phyloP scores from a whole-genome alignment of 805 yeast species.

The Pichia paraexigua region DNA sequence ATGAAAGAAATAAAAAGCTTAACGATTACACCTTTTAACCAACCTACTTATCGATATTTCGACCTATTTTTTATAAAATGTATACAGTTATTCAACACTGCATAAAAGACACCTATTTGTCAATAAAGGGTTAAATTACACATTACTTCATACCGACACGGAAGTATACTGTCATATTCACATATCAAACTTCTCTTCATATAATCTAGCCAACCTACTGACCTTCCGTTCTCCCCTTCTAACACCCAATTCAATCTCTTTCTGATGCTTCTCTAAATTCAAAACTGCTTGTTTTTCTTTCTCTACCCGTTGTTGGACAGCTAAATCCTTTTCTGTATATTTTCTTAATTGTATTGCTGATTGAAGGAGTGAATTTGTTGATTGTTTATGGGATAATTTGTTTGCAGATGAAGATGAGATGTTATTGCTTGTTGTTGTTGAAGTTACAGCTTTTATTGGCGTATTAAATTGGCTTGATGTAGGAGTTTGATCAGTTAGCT shows the following conservation, averaged over 20 bases:
- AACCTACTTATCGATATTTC: no score
- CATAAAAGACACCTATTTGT: no score
- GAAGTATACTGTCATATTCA: no score
- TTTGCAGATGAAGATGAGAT: background rate
- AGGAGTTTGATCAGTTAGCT: background rate
- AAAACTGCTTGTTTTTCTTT: conserved; percentile 9
- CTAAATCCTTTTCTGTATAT: conserved; percentile 27
- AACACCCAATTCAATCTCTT: conserved; percentile 24
- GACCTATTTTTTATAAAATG: no score
- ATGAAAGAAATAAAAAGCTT: no score
- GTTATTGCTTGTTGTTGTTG: background rate
- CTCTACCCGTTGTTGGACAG: conserved; percentile 17
- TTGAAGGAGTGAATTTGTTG: conserved; percentile 10
- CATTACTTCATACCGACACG: no score
- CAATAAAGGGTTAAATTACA: no score
- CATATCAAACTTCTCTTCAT: conserved; percentile 35
- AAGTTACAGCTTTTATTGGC: background rate
- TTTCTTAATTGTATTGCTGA: conserved; percentile 14
- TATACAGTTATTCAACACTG: no score
- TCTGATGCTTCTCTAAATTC: conserved; percentile 16
- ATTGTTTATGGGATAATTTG: conserved; percentile 17
- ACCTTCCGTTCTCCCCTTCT: conserved; percentile 39
- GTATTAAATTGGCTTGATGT: background rate
- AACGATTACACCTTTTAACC: no score
- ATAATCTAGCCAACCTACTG: conserved; percentile 41